These are phyloP conservation scores for Populus hybrid DNA, from an alignment of 441 rosid species.

Conservation along the genomic window DNA sequence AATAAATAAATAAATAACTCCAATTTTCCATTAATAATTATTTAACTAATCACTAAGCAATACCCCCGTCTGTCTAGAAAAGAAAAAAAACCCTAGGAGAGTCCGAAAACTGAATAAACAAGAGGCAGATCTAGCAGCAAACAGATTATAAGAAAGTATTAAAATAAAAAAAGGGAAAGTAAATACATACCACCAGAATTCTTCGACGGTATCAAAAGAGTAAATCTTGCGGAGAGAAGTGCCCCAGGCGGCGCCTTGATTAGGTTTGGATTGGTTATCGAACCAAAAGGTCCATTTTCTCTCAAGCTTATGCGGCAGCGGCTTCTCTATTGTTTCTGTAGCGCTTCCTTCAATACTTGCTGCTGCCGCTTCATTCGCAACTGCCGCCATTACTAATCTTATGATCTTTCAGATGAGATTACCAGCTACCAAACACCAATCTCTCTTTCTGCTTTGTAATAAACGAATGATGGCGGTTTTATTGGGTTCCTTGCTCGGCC, in stretches of 20 bases:
- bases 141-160: background rate
- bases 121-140: background rate
- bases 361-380: slow-evolving; percentile 47
- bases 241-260: slow-evolving; percentile 89
- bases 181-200: slow-evolving; percentile 75
- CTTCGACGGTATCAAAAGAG: slow-evolving; percentile 89
- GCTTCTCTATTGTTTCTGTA: slow-evolving; percentile 29
- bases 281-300: slow-evolving; percentile 92
- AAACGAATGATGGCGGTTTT: background rate
- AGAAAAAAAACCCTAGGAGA: background rate
- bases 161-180: background rate
- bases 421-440: background rate
- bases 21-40: background rate
- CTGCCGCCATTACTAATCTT: slow-evolving; percentile 35
- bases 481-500: background rate
- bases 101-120: background rate
- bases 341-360: slow-evolving; percentile 19
- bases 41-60: background rate
- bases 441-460: background rate
- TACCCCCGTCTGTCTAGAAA: background rate
- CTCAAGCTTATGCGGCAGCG: slow-evolving; percentile 60
- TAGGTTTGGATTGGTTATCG: slow-evolving; percentile 72
- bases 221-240: slow-evolving; percentile 63
- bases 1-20: background rate
- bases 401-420: background rate